Evolutionary conservation across 306 rosid species (phyloP).

Genomic region (Trifolium subterraneum): DNA sequence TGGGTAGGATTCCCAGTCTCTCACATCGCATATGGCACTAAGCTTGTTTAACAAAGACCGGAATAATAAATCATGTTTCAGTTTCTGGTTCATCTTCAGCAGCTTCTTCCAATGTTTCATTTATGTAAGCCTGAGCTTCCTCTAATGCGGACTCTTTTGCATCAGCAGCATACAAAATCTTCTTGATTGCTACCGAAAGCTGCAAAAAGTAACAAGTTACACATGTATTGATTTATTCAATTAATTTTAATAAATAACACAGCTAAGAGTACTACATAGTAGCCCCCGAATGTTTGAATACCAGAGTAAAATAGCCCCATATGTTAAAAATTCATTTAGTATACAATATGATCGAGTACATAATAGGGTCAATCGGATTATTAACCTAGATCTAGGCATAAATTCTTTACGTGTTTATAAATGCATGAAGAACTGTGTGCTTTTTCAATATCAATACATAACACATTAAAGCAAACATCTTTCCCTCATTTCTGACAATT

Average conservation of each 20-base stretch:
- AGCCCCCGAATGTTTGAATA: too few species aligned
- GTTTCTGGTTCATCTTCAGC: constrained; percentile 47
- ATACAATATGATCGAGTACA: neutral
- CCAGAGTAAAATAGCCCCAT: neutral
- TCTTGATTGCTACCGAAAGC: constrained; percentile 84
- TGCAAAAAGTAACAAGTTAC: constrained; percentile 42
- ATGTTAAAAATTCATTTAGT: neutral
- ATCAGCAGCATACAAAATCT: constrained; percentile 91
- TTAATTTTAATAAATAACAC: neutral
- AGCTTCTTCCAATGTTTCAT: constrained; percentile 39
- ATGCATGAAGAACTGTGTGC: neutral
- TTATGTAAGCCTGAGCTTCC: constrained; percentile 82
- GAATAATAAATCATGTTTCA: constrained; percentile 45
- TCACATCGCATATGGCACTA: constrained; percentile 24
- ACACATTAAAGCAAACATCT: neutral
- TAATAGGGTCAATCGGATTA: neutral
- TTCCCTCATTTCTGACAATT: neutral
- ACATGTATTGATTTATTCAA: neutral
- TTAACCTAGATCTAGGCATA: neutral
- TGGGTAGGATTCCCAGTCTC: constrained; percentile 36
- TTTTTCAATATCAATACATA: neutral
- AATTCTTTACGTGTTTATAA: neutral
- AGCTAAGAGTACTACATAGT: neutral
- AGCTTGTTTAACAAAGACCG: constrained; percentile 34
- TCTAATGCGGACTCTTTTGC: constrained; percentile 84